Base-by-base conservation (phyloP, 257 asterid species). In the Orobanche coerulescens region DNA sequence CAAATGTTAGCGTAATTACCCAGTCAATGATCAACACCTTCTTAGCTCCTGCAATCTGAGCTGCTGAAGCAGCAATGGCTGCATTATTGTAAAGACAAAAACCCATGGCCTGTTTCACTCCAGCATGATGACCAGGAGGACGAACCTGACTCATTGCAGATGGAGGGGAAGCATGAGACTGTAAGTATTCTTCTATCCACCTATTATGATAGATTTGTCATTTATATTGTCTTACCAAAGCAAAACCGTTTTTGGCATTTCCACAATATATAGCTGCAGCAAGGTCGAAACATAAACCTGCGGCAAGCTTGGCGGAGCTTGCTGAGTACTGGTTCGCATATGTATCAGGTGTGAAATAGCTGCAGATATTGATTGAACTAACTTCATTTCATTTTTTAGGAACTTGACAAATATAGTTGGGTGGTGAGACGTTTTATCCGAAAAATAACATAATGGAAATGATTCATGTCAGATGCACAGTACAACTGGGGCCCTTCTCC, bases 71-170 rank as follows among this genome's bases (percentile, higher is more conserved):
- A 75, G 98, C 97, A 81, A 89, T 58, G 54, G 98, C 98, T 44
- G 98, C 98, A 76, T 93, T 93, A 70, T 93, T 93, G 75, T 89
- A 97, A 74, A 93, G 98, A 76, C 98, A 93, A 69, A 92, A 93
- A 18, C 98, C 98, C 98, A 89, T 88, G 43, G 98, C 87, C 50
- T 88, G 88, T 72, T 83, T 93, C 71, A 93, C 94, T 65, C 98
- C 97, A 72, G 98, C 98, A 76, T 93, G 98, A 82, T 93, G 98
- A 60, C 98, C 98, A 58, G 97, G 98, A 74, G 98, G 98, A 30
- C 98, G 98, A 69, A 93, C 94, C 98, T 93, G 72, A 51, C 65
- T 62, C 79, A 57, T 69, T 57, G 67, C 37, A 64, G 65, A 67
- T 43, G 65, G 70, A 68, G 53, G 76, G 23, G 58, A 42, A 51